These are phyloP conservation scores for Ogataea methanolica DNA, from an alignment of 805 yeast genomes.

Conservation along the genomic window DNA sequence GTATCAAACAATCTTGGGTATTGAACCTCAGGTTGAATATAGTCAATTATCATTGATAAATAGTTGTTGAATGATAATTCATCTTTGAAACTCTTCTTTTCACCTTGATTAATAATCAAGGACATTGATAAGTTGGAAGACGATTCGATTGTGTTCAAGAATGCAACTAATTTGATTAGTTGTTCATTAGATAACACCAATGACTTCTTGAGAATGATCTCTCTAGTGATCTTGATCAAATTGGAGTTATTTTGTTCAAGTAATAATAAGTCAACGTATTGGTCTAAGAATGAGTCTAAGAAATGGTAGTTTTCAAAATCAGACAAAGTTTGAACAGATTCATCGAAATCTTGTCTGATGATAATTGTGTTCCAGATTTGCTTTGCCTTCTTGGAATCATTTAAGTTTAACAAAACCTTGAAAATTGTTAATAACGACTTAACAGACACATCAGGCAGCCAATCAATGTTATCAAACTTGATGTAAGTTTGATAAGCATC, in stretches of 20 bases:
- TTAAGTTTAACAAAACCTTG: constrained; percentile 17
- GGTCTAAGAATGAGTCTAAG: constrained; percentile 17
- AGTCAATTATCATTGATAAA: constrained; percentile 28
- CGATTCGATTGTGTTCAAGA: constrained; percentile 14
- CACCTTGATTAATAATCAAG: constrained; percentile 29
- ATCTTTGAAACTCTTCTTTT: constrained; percentile 15
- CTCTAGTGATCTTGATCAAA: constrained; percentile 27
- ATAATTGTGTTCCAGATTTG: constrained; percentile 30
- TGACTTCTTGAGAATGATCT: constrained; percentile 25
- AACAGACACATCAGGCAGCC: constrained; percentile 33
- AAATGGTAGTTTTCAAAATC: constrained; percentile 14
- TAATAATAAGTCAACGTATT: constrained; percentile 18
- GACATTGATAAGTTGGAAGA: constrained; percentile 17
- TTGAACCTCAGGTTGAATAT: constrained; percentile 16
- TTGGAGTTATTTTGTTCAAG: constrained; percentile 18
- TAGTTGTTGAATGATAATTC: constrained; percentile 24
- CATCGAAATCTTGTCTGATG: constrained; percentile 30
- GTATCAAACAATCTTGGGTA: constrained; percentile 15
- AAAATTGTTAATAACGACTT: constrained; percentile 22
- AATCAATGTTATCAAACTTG: constrained; percentile 25
- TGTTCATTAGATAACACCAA: constrained; percentile 20
- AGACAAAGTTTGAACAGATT: constrained; percentile 7
- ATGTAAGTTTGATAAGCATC: constrained; percentile 22
- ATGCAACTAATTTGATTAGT: constrained; percentile 22
- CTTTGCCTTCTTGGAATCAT: constrained; percentile 19